phyloP scores from a whole-genome alignment of 192 early-diverging fungal genomes.

The Gigaspora rosea region DNA sequence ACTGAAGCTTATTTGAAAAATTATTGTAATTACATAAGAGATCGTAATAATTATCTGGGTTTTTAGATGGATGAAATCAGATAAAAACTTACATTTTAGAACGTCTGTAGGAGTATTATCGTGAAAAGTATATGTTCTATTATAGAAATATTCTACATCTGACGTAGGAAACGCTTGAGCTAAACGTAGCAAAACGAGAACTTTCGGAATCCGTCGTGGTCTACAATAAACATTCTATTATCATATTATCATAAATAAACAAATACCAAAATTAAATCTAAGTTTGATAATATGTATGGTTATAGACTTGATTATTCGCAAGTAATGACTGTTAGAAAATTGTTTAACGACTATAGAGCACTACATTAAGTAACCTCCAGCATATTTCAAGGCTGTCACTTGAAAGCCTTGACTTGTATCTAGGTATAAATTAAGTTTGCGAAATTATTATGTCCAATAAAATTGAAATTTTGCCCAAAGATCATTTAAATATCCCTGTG shows the following conservation, averaged over 20 bases:
- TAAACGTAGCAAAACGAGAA: conserved; percentile 65
- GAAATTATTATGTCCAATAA: no score
- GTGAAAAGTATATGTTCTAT: conserved; percentile 49
- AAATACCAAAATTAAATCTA: not conserved
- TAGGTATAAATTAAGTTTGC: no score
- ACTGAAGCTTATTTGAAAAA: conserved; percentile 28
- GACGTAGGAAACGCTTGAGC: conserved; percentile 52
- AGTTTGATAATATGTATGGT: not conserved
- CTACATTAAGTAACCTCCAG: no score
- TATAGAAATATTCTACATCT: conserved; percentile 63
- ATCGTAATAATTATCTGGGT: not conserved
- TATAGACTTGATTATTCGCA: not conserved
- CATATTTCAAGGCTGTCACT: no score
- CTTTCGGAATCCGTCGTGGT: conserved; percentile 66
- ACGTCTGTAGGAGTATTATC: conserved; percentile 37
- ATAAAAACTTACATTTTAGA: conserved; percentile 4
- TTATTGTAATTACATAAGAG: not conserved
- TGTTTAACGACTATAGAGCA: no score
- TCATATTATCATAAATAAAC: conserved; percentile 31
- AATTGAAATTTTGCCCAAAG: no score
- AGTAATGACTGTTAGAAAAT: no score
- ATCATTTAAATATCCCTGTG: no score
- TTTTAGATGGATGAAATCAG: not conserved
- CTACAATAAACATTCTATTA: conserved; percentile 60
- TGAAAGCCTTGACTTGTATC: no score